Conservation (phyloP, 2,329 filamentous ascomycete species). For the Colletotrichum cordylinicola region DNA sequence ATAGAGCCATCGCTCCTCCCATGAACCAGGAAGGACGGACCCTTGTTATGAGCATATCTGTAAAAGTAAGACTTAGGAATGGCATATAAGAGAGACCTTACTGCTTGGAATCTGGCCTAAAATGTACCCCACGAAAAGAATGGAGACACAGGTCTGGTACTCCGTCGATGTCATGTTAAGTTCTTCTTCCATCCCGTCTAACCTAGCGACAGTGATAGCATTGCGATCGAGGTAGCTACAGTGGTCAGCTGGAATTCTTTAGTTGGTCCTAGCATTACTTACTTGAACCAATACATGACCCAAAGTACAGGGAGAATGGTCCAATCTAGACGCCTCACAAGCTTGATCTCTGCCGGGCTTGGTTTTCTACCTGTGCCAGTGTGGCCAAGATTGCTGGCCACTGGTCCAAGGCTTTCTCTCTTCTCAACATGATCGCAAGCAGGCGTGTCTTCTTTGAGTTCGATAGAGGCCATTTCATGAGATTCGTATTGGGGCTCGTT, state of each 20-base stretch:
- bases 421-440: background rate
- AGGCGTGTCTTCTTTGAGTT: background rate
- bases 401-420: background rate
- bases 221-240: constrained; percentile 26
- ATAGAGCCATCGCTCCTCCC: constrained; percentile 12
- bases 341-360: constrained; percentile 40
- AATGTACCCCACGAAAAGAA: constrained; percentile 35
- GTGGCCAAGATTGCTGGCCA: constrained; percentile 30
- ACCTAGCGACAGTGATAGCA: constrained; percentile 20
- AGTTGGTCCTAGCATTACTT: background rate
- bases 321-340: constrained; percentile 42
- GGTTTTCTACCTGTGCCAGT: constrained; percentile 41
- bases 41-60: constrained; percentile 19
- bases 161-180: constrained; percentile 33
- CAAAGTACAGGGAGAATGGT: constrained; percentile 36
- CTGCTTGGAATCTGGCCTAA: constrained; percentile 29
- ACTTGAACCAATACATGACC: constrained; percentile 32
- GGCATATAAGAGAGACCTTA: constrained; percentile 27
- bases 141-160: constrained; percentile 25
- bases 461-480: background rate
- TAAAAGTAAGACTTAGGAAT: background rate
- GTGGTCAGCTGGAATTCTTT: background rate
- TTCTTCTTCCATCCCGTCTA: constrained; percentile 25
- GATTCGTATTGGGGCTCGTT: background rate
- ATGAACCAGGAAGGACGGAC: constrained; percentile 9